Evolutionary conservation across 1,139 yeast genomes (phyloP), one percentile per base, ranked within the genome.

Genomic region (Trichomonascaceae sp.): DNA sequence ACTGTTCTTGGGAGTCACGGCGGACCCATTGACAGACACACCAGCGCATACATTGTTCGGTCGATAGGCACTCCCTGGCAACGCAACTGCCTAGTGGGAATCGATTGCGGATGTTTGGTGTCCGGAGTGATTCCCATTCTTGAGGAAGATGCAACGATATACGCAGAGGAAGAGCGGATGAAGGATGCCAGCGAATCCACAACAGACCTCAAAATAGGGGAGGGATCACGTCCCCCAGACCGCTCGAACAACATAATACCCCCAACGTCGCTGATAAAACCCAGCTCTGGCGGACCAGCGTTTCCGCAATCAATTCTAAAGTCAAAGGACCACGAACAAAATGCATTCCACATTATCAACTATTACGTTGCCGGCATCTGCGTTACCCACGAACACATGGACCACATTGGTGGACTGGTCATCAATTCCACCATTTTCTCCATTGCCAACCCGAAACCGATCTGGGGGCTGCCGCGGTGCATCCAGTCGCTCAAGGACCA

Each of bases 321-420:
- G n/a, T n/a, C n/a, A n/a, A n/a, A n/a, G n/a, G n/a, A n/a, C n/a
- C n/a, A n/a, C n/a, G n/a, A n/a, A n/a, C n/a, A n/a, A n/a, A n/a
- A n/a, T n/a, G n/a, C n/a, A n/a, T n/a, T n/a, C n/a, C n/a, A 60
- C 16, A 47, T 56, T n/a, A 35, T 54, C n/a, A 43, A 47, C 16
- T 37, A 46, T 13, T 38, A 41, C 4, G 43, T 69, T 13, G 41
- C 53, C 16, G 61, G 66, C 22, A 71, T 71, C 40, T 65, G 80
- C 33, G 66, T 85, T 26, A 73, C 95, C 1, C 96, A 85, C 56
- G 74, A 92, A 1, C 96, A 85, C 54, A 52, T 84, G 35, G 96
- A 85, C 54, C 96, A 85, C 52, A 65, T 82, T 14, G 56, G 69
- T 4, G 82, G 79, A 1, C 51, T 84, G 34, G 71, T 77, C 2